Evolutionary conservation across 306 rosid genomes (phyloP), one percentile per base, ranked within the genome.

Genomic region (Vigna trinervia): DNA sequence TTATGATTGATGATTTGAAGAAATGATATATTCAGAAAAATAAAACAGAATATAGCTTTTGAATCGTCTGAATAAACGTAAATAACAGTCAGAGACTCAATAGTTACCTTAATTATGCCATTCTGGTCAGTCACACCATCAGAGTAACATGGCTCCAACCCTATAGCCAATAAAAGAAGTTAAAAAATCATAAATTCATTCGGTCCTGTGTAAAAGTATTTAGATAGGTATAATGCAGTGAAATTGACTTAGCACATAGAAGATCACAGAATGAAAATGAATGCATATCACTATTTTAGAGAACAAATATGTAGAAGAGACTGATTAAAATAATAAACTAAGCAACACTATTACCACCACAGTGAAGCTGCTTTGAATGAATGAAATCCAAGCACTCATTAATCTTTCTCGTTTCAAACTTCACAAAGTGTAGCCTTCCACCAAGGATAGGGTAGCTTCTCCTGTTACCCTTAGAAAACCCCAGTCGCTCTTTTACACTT

Each of bases 371-470:
- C 91, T 92, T 96, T 58, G 98, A 96, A 60, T 86, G 75, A 71
- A 96, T 96, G 85, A 96, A 96, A 77, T 96, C 98, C 60, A 96
- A 86, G 86, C 99, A 96, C 86, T 96, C 96, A 11, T 89, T 89
- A 38, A 96, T 89, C 91, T 96, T 92, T 88, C 80, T 81, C 0
- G 99, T 96, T 80, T 96, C 99, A 75, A 96, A 96, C 91, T 92
- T 96, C 80, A 96, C 99, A 92, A 92, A 96, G 88, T 96, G 98
- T 84, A 92, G 97, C 83, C 98, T 88, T 80, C 99, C 99, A 47
- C 99, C 99, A 45, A 96, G 98, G 87, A 96, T 83, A 65, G 99
- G 99, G 77, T 70, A 96, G 92, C 91, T 92, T 87, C 97, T 91
- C 84, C 99, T 83, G 71, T 56, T 87, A 74, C 93, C 89, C 64